Conservation (phyloP, 2,329 filamentous ascomycete species). For the Fusarium lyarnte region DNA sequence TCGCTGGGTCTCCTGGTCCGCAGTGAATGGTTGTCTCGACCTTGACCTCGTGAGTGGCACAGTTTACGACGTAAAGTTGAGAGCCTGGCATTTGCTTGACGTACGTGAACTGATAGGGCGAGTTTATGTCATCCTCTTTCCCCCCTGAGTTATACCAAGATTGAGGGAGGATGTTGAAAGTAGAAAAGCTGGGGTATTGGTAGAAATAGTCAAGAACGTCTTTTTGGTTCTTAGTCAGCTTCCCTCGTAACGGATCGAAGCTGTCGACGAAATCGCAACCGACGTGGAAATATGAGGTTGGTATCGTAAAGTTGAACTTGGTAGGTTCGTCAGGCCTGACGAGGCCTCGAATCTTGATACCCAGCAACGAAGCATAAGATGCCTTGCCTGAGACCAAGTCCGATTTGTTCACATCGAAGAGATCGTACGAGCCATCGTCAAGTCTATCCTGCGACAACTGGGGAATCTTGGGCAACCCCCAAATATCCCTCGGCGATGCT, state of each 20-base stretch:
- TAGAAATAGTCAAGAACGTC: not conserved
- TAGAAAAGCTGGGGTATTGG: not conserved
- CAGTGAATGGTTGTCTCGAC: not conserved
- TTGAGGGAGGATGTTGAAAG: not conserved
- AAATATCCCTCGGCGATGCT: not conserved
- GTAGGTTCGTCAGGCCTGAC: not conserved
- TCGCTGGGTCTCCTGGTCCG: not conserved
- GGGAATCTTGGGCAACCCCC: not conserved
- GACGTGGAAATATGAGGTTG: not conserved
- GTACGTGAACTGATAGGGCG: not conserved
- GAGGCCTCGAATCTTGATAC: not conserved
- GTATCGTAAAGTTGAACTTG: not conserved
- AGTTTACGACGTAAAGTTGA: not conserved
- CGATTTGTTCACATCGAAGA: not conserved
- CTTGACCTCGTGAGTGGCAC: not conserved
- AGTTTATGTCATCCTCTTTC: not conserved
- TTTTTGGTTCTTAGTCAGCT: not conserved
- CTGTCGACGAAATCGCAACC: not conserved
- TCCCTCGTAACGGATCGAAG: not conserved
- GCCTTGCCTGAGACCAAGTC: not conserved
- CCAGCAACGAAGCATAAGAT: not conserved
- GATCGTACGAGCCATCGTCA: not conserved
- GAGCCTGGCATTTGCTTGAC: not conserved
- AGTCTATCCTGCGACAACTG: not conserved
- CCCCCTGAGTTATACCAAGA: not conserved